phyloP scores from a whole-genome alignment of 129 eudicot genomes.

The Arctium lappa region DNA sequence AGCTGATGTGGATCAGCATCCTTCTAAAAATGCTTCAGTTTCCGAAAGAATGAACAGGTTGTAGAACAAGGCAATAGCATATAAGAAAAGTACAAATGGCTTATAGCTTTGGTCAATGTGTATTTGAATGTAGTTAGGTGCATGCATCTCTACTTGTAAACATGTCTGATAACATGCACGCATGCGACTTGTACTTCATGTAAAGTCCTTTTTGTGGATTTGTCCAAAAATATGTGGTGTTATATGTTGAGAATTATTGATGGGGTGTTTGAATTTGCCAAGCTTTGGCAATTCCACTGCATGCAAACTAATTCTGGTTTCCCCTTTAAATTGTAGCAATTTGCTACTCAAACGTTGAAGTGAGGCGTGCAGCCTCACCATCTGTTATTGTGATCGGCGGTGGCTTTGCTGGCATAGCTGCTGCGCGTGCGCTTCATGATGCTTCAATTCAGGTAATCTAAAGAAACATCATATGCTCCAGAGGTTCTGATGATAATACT shows the following conservation, averaged over 20 bases:
- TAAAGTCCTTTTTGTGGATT: neutral
- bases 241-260: neutral
- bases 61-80: neutral
- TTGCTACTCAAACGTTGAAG: constrained; percentile 48
- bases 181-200: neutral
- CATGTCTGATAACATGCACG: neutral
- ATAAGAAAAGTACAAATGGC: neutral
- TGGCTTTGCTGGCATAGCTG: constrained; percentile 91
- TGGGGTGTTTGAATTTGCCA: neutral
- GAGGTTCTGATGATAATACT: neutral
- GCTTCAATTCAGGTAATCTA: constrained; percentile 85
- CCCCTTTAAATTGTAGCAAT: constrained; percentile 33
- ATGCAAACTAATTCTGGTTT: constrained; percentile 14
- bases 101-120: neutral
- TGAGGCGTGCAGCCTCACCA: constrained; percentile 59
- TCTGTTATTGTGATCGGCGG: constrained; percentile 89
- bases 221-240: neutral
- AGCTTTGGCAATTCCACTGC: constrained; percentile 11
- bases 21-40: neutral
- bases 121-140: neutral
- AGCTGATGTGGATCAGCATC: neutral
- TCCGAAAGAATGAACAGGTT: neutral
- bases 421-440: constrained; percentile 95
- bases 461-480: neutral
- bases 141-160: constrained; percentile 1